Conservation (phyloP, 345 rosid genomes). For the Triadica sebifera region DNA sequence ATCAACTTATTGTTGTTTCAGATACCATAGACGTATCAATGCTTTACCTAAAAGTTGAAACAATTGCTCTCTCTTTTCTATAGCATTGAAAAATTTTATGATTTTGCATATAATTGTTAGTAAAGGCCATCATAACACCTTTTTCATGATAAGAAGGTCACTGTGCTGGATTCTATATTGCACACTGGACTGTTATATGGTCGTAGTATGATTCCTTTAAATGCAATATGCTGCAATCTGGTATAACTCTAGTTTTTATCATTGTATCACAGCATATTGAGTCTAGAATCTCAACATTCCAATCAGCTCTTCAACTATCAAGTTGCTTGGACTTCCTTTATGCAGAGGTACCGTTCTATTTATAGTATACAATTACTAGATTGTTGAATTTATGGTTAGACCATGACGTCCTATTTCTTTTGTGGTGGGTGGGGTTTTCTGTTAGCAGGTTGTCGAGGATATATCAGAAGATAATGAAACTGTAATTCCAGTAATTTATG, state of each 20-base stretch:
- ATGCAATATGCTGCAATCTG: not conserved
- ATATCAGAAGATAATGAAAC: conserved; percentile 30
- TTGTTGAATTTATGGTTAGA: not conserved
- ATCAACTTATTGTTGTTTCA: not conserved
- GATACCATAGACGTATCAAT: not conserved
- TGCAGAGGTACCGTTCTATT: conserved; percentile 40
- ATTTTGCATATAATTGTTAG: too few species aligned
- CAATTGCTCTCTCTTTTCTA: not conserved
- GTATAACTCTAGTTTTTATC: not conserved
- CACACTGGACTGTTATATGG: not conserved
- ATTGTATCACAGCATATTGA: conserved; percentile 66
- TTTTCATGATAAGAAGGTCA: too few species aligned
- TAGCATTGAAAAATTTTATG: not conserved
- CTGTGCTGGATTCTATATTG: not conserved
- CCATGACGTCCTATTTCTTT: not conserved
- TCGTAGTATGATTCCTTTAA: not conserved
- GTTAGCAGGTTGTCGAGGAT: conserved; percentile 52
- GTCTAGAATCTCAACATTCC: conserved; percentile 69
- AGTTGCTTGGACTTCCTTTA: conserved; percentile 55
- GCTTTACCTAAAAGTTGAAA: not conserved
- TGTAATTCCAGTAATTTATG: conserved; percentile 21
- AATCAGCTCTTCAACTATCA: conserved; percentile 68
- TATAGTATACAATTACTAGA: not conserved
- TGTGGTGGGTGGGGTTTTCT: not conserved
- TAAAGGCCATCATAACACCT: too few species aligned